These are phyloP conservation scores for Corylus americana DNA, from an alignment of 306 rosid genomes.

Conservation along the genomic window DNA sequence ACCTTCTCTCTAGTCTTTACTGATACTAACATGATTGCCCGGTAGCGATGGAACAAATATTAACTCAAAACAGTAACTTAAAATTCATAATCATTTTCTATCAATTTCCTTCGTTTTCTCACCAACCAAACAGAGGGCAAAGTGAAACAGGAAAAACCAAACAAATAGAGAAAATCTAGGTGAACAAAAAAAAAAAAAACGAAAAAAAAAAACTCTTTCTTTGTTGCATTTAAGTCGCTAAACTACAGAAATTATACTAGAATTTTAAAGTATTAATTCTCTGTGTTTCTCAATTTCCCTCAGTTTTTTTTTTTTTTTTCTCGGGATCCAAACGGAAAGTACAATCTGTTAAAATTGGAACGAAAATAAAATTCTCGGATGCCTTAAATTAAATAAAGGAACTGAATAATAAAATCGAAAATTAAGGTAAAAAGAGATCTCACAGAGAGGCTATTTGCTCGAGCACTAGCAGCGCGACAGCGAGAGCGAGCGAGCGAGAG, in stretches of 20 bases:
- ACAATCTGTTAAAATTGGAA: not conserved
- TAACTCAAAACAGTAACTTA: not conserved
- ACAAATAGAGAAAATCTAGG: not conserved
- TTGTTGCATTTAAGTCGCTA: not conserved
- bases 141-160: not conserved
- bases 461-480: conserved; percentile 26
- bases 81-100: not conserved
- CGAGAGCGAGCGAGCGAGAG: conserved; percentile 33
- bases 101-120: not conserved
- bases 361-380: not conserved
- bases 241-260: not conserved
- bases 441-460: conserved; percentile 12
- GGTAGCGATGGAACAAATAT: not conserved
- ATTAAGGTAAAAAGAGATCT: not conserved
- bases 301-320: not conserved
- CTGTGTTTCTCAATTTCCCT: not conserved
- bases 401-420: not conserved
- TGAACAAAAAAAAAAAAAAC: not conserved
- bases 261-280: not conserved
- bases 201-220: not conserved
- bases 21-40: not conserved
- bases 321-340: conserved; percentile 19
- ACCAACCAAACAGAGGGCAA: not conserved
- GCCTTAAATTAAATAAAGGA: not conserved
- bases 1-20: not conserved